Conservation (phyloP, 768 basidiomycete species). For the Gloeostereum incarnatum region DNA sequence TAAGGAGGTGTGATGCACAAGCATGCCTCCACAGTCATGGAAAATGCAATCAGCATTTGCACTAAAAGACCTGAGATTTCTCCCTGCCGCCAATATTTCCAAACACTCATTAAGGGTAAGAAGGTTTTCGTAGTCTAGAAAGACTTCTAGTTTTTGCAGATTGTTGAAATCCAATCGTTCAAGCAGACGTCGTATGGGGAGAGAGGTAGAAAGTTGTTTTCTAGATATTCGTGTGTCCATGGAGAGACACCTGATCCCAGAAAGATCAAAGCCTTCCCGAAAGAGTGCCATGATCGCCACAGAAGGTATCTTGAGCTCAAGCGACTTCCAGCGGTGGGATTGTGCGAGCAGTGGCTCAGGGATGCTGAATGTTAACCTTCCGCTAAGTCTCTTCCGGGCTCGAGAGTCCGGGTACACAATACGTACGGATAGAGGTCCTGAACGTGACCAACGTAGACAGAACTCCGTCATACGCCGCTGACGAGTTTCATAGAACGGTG, state of each 20-base stretch:
- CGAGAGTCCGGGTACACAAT: too few species aligned
- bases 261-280: too few species aligned
- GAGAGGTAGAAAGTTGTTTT: constrained; percentile 20
- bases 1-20: too few species aligned
- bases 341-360: neutral
- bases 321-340: neutral
- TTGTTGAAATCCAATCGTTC: constrained; percentile 28
- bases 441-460: too few species aligned
- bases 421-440: too few species aligned
- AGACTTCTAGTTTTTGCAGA: constrained; percentile 27
- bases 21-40: neutral
- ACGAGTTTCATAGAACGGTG: too few species aligned
- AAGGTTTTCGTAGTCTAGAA: constrained; percentile 20
- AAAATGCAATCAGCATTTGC: constrained; percentile 23
- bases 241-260: too few species aligned
- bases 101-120: constrained; percentile 26
- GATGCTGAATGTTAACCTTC: too few species aligned
- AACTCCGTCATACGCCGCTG: too few species aligned
- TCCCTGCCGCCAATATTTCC: constrained; percentile 20
- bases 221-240: constrained; percentile 37
- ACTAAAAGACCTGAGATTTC: constrained; percentile 20
- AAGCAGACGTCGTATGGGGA: constrained; percentile 19
- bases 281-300: constrained; percentile 22
- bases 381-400: too few species aligned
- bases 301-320: neutral